Evolutionary conservation across 23 red algal species (phyloP), one percentile per base, ranked within the genome.

Genomic region (Gracilaria domingensis): DNA sequence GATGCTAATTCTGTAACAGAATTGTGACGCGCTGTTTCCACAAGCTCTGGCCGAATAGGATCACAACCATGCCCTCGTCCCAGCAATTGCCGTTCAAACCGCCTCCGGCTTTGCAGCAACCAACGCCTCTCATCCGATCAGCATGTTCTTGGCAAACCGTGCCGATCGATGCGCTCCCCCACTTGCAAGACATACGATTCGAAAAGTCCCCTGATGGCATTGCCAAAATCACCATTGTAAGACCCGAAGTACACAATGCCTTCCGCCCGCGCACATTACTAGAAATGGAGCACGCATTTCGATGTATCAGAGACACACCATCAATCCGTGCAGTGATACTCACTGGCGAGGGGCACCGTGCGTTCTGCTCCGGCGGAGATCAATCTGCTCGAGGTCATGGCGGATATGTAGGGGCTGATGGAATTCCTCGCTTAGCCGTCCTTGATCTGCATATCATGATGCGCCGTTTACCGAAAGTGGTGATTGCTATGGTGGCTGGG

Each of bases 401-500:
- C 17, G 94, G 94, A 17, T 96, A 96, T 39, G 94, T 90, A 25
- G 94, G 85, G 14, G 16, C 32, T 7, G 85, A 89, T 26, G 94
- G 94, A 20, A 83, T 85, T 35, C 94, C 94, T 32, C 80, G 85
- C 42, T 73, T 96, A n/a, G 85, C 83, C 25, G 94, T 96, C 4
- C 77, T 96, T 16, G 94, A 96, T 81, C 66, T 96, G 18, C 94
- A 96, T 42, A 60, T 96, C 23, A 81, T 96, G 75, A 96, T 96
- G 94, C 71, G 94, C 16, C 80, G 94, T 18, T 30, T 99, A 66
- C 94, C 91, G 24, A 96, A 95, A 75, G 91, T 93, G 18, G 64
- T 96, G n/a, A 94, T 99, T 32, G 97, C 97, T 13, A 93, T 90
- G 62, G 97, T 99, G 0, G 91, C 91, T 34, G 97, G 97, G 17